Evolutionary conservation across 805 yeast species (phyloP).

Genomic region (Saturnispora halmiae): DNA sequence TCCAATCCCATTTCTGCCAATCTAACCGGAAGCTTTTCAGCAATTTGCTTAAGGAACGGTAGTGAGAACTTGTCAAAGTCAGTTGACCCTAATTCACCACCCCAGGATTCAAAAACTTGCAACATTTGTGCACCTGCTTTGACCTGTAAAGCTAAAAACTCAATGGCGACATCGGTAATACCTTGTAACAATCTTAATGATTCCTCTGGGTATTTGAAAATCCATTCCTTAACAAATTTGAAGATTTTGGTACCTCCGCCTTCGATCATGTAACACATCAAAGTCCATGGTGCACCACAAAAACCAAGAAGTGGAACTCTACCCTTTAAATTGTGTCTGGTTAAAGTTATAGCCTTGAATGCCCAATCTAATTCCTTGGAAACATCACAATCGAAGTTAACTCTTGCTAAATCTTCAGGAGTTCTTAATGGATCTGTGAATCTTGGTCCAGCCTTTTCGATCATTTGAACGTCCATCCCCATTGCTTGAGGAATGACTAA

Average conservation of each 20-base stretch:
- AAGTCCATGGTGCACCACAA: constrained; percentile 97
- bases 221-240: constrained; percentile 87
- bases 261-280: constrained; percentile 93
- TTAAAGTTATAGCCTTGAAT: constrained; percentile 80
- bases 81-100: constrained; percentile 86
- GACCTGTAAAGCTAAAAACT: constrained; percentile 88
- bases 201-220: constrained; percentile 67
- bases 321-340: constrained; percentile 80
- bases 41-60: constrained; percentile 77
- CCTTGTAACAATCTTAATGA: constrained; percentile 64
- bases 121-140: constrained; percentile 97
- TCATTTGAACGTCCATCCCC: constrained; percentile 92
- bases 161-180: constrained; percentile 81
- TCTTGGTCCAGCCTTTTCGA: constrained; percentile 90
- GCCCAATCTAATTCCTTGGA: constrained; percentile 85
- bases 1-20: constrained; percentile 69
- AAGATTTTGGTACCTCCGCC: constrained; percentile 94
- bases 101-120: constrained; percentile 97
- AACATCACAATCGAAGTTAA: constrained; percentile 56
- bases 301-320: constrained; percentile 92
- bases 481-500: constrained; percentile 95
- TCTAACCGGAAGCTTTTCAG: constrained; percentile 56
- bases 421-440: constrained; percentile 81
- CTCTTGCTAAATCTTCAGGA: constrained; percentile 55
- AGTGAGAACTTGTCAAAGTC: constrained; percentile 85